Evolutionary conservation across 306 rosid genomes (phyloP), one percentile per base, ranked within the genome.

Genomic region (Myrica gale): DNA sequence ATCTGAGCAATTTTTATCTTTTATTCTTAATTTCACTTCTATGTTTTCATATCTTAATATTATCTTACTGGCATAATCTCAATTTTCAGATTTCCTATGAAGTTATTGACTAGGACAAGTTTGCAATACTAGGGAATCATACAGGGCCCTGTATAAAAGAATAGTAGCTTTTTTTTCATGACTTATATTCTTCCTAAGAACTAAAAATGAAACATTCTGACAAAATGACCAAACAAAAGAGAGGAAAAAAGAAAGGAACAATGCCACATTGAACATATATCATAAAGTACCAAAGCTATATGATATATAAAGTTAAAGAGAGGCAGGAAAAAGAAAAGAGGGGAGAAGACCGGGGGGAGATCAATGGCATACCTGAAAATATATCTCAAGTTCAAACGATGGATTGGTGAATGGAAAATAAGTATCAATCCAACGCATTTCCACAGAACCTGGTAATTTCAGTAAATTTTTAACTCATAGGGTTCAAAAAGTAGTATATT

Each of bases 391-490:
- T 81, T 96, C 99, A 83, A 90, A 92, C 41, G 98, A 96, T 39
- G 99, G 99, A 81, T 88, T 78, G 61, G 99, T 96, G 82, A 96
- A 96, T 44, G 99, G 98, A 76, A 92, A 92, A 82, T 92, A 96
- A 51, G 99, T 88, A 85, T 96, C 98, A 71, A 96, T 88, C 99
- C 99, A 96, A 48, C 96, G 99, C 96, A 92, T 92, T 79, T 96
- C 97, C 78, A 96, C 98, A 61, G 85, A 84, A 82, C 99, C 99
- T 96, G 88, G 75, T 78, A 83, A 67, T 43, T 76, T 77, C 16
- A 75, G 58, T 42, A 76, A n/a, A 74, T 44, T n/a, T 32, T 42
- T 73, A 58, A 63, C n/a, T 68, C 66, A 43, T 9, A 9, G 11
- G 16, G 53, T 55, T 52, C 42, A 50, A 1, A 43, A 46, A 21